Evolutionary conservation across 1,284 basidiomycete genomes (phyloP).

Genomic region (Sanghuangporus baumii): DNA sequence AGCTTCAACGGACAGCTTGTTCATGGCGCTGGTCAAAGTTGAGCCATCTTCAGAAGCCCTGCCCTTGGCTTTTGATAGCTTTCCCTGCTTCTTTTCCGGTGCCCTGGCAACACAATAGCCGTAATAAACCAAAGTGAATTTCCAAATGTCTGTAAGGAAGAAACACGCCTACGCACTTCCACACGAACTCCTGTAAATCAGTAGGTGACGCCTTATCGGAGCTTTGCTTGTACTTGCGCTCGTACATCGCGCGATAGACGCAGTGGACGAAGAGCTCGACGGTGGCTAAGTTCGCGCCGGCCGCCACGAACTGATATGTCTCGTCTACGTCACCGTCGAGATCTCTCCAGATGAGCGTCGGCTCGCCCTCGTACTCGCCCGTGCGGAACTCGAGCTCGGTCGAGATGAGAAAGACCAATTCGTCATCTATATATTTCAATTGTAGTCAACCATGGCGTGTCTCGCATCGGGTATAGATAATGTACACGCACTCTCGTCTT

Average conservation of each 20-base stretch:
- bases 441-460: conserved; percentile 13
- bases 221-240: conserved; percentile 75
- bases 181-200: conserved; percentile 74
- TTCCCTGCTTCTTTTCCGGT: conserved; percentile 18
- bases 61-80: conserved; percentile 23
- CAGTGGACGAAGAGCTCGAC: conserved; percentile 88
- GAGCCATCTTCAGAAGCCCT: conserved; percentile 18
- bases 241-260: conserved; percentile 92
- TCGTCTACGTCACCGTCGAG: conserved; percentile 79
- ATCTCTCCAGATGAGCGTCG: conserved; percentile 87
- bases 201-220: conserved; percentile 66
- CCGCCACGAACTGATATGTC: conserved; percentile 75
- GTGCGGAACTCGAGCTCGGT: conserved; percentile 82
- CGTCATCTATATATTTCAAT: conserved; percentile 68
- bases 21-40: conserved; percentile 17
- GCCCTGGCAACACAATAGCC: conserved; percentile 1
- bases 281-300: conserved; percentile 79
- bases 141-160: neutral
- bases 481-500: conserved; percentile 80
- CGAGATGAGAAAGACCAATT: conserved; percentile 87
- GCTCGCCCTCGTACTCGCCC: conserved; percentile 73
- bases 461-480: neutral
- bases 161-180: conserved; percentile 48
- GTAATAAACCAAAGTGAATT: neutral
- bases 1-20: conserved; percentile 16